phyloP scores from a whole-genome alignment of 768 basidiomycete species.

The Lentinula lateritia region DNA sequence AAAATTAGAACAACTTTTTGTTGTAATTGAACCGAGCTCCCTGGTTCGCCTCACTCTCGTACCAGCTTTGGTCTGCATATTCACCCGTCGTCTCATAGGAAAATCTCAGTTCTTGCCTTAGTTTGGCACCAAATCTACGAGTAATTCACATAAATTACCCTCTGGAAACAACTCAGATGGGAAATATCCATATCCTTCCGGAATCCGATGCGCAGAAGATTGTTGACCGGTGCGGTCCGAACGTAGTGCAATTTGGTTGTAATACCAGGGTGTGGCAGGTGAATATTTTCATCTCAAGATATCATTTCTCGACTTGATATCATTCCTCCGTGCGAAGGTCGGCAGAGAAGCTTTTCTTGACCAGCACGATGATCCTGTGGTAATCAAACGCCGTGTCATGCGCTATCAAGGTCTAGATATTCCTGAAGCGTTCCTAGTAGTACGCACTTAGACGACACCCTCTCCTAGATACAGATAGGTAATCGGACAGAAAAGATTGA shows the following conservation, averaged over 20 bases:
- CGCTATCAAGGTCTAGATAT: conserved; percentile 5
- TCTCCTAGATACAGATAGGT: too few relatives aligned
- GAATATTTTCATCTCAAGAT: neutral
- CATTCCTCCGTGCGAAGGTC: neutral
- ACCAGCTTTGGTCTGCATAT: neutral
- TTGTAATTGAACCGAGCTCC: conserved; percentile 42
- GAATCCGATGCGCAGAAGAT: neutral
- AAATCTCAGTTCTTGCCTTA: neutral
- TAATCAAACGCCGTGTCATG: neutral
- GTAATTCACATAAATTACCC: neutral
- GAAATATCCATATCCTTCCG: neutral
- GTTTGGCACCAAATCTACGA: neutral
- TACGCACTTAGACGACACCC: neutral
- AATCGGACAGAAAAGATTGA: too few relatives aligned
- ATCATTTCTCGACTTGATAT: neutral
- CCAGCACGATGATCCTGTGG: neutral
- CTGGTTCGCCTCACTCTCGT: conserved; percentile 29
- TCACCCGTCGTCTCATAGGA: neutral
- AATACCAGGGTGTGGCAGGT: conserved; percentile 8
- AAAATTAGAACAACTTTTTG: conserved; percentile 56
- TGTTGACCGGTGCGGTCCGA: neutral
- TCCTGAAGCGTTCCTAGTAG: conserved; percentile 5
- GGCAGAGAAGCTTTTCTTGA: neutral
- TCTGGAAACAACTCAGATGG: neutral
- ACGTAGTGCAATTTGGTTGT: conserved; percentile 4